phyloP scores from a whole-genome alignment of 2,329 filamentous ascomycete species.

The Lachnellula hyalina region DNA sequence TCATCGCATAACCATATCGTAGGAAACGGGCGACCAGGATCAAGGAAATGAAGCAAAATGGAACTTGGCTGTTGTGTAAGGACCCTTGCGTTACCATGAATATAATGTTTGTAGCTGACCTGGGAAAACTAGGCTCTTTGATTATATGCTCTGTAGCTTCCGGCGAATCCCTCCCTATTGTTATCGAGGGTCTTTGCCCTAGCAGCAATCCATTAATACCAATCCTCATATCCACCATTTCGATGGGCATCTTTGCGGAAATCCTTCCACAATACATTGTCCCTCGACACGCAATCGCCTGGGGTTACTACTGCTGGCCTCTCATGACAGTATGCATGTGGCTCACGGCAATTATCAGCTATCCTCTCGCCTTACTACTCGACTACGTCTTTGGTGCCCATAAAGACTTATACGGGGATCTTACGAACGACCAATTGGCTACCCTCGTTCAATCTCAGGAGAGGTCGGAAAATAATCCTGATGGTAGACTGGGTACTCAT shows the following conservation, averaged over 20 bases:
- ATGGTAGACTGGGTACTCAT: constrained; percentile 19
- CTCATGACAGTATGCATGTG: constrained; percentile 27
- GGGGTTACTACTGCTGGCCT: constrained; percentile 25
- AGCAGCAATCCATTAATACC: constrained; percentile 15
- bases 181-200: constrained; percentile 19
- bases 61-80: constrained; percentile 28
- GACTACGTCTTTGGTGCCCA: constrained; percentile 8
- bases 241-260: constrained; percentile 24
- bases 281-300: constrained; percentile 19
- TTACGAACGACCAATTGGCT: constrained; percentile 20
- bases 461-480: constrained; percentile 15
- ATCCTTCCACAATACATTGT: constrained; percentile 27
- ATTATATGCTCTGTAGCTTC: constrained; percentile 23
- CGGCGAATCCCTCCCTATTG: constrained; percentile 22
- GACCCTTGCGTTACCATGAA: background rate
- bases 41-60: constrained; percentile 16
- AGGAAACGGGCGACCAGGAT: constrained; percentile 21
- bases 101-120: background rate
- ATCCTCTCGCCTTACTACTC: constrained; percentile 21
- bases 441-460: constrained; percentile 24
- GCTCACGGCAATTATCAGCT: constrained; percentile 21
- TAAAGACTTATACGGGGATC: constrained; percentile 13
- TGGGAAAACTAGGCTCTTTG: constrained; percentile 20
- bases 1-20: constrained; percentile 6
- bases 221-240: constrained; percentile 23